Conservation (phyloP, 129 eudicot species). For the Flaveria brownii region DNA sequence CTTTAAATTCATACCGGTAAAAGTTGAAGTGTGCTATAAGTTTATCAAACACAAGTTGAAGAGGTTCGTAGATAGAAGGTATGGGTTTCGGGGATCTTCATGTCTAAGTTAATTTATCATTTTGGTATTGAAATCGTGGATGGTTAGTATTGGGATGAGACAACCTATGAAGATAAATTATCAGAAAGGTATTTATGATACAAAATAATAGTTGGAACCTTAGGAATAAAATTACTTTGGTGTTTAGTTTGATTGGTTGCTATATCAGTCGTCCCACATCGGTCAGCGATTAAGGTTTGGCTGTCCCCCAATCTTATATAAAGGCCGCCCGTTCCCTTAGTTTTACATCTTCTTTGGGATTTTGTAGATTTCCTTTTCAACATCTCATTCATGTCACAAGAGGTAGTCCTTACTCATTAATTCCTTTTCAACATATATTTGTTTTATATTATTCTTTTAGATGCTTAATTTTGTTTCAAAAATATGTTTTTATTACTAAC, state of each 20-base stretch:
- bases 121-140: background rate
- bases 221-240: background rate
- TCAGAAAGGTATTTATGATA: background rate
- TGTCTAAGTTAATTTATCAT: background rate
- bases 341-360: slow-evolving; percentile 20
- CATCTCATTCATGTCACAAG: background rate
- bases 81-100: background rate
- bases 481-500: background rate
- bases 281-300: slow-evolving; percentile 3
- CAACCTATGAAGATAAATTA: background rate
- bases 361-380: slow-evolving; percentile 10
- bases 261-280: slow-evolving; percentile 26
- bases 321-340: background rate
- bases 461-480: background rate
- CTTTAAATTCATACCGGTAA: background rate
- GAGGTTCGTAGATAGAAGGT: background rate
- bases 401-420: slow-evolving; percentile 27
- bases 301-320: slow-evolving; percentile 3
- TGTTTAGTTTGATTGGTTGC: background rate
- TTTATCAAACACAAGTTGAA: background rate
- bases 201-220: background rate
- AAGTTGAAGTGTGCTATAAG: background rate
- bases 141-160: background rate
- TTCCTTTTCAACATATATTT: background rate
- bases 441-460: background rate